Evolutionary conservation across 148 eudicot species (phyloP).

Genomic region (Persicaria tinctoria): DNA sequence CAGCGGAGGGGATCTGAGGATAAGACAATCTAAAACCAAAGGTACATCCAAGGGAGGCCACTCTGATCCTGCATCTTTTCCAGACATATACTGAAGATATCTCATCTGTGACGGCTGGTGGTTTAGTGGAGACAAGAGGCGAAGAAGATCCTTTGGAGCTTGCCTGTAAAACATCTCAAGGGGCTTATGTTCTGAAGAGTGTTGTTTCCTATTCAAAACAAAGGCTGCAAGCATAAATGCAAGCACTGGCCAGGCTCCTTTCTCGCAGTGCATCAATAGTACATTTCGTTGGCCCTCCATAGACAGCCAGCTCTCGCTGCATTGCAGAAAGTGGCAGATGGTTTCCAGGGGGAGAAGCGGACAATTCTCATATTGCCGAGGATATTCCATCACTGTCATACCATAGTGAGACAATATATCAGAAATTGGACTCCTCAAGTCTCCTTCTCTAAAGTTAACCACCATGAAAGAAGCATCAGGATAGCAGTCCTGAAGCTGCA

Average conservation of each 20-base stretch:
- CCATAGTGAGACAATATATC: conserved; percentile 66
- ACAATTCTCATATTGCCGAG: conserved; percentile 65
- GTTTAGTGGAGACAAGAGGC: conserved; percentile 49
- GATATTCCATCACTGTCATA: conserved; percentile 87
- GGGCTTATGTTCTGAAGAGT: conserved; percentile 61
- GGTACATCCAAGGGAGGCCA: conserved; percentile 59
- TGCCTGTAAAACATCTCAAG: conserved; percentile 77
- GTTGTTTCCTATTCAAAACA: conserved; percentile 56
- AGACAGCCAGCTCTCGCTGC: conserved; percentile 73
- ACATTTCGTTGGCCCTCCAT: conserved; percentile 72
- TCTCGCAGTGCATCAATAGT: conserved; percentile 71
- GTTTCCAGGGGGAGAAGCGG: conserved; percentile 69
- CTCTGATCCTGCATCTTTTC: conserved; percentile 47
- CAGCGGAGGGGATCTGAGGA: conserved; percentile 46
- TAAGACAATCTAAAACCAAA: conserved; percentile 45
- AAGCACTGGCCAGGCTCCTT: conserved; percentile 81
- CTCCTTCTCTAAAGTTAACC: conserved; percentile 76
- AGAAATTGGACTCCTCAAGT: conserved; percentile 51
- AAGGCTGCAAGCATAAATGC: conserved; percentile 88
- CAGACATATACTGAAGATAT: conserved; percentile 66
- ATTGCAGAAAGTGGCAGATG: conserved; percentile 63
- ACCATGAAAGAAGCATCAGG: conserved; percentile 84
- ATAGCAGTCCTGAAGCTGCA: conserved; percentile 63
- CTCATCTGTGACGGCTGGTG: conserved; percentile 68
- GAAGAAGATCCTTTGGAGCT: conserved; percentile 67